These are phyloP conservation scores for Mycena latifolia DNA, from an alignment of 768 basidiomycete genomes.

Conservation along the genomic window DNA sequence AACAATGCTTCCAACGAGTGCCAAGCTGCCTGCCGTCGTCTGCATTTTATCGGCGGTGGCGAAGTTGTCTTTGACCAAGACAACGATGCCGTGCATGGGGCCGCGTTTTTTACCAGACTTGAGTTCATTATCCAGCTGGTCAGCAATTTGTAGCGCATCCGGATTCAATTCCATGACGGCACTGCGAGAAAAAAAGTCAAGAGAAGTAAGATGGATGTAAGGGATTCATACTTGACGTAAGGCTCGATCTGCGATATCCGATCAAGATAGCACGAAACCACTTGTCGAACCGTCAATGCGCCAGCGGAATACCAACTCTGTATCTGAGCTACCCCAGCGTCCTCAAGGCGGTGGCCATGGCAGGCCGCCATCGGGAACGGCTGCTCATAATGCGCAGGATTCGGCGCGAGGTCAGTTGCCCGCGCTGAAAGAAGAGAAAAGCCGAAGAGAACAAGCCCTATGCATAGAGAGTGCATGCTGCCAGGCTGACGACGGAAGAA, in stretches of 20 bases:
- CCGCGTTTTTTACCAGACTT: slow-evolving; percentile 31
- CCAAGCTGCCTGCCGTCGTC: slow-evolving; percentile 36
- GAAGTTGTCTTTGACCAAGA: slow-evolving; percentile 38
- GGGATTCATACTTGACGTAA: slow-evolving; percentile 22
- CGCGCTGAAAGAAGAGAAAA: neutral
- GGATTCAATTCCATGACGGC: slow-evolving; percentile 38
- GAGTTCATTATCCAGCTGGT: slow-evolving; percentile 32
- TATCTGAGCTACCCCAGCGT: slow-evolving; percentile 32
- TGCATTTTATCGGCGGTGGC: slow-evolving; percentile 38
- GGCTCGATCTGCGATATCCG: slow-evolving; percentile 30
- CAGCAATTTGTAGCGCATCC: slow-evolving; percentile 31
- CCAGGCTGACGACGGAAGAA: no score
- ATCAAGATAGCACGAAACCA: slow-evolving; percentile 32
- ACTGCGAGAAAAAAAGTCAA: slow-evolving; percentile 6
- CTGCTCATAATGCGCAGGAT: slow-evolving; percentile 26
- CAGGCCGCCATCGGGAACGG: slow-evolving; percentile 35
- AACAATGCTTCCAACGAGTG: slow-evolving; percentile 36
- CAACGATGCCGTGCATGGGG: slow-evolving; percentile 36
- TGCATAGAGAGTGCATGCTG: slow-evolving; percentile 1
- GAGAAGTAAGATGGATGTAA: neutral
- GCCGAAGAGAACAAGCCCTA: neutral
- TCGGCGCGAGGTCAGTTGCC: slow-evolving; percentile 1
- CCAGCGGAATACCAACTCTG: slow-evolving; percentile 29
- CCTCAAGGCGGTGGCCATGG: slow-evolving; percentile 33
- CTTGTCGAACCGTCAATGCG: slow-evolving; percentile 25